Percentiles rank a stretch among this genome's conserved stretches.
phyloP scores from a whole-genome alignment of 768 basidiomycete genomes.

The Strobilomyces confusus region DNA sequence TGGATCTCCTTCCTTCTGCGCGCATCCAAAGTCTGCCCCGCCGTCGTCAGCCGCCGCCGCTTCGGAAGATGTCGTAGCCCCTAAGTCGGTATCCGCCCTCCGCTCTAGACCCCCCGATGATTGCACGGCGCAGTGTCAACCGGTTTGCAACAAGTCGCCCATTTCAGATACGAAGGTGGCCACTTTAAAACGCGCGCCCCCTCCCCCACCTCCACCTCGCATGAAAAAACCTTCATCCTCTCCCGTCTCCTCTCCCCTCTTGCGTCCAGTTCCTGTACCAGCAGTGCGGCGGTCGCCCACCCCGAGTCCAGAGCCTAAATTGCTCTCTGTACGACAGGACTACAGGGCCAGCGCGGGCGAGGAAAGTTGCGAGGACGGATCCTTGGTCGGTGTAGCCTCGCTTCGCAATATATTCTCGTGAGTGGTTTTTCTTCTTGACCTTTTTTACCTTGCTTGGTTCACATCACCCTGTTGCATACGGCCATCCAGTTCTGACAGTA shows the following conservation, averaged over 20 bases:
- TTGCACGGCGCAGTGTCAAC: slow-evolving; percentile 15
- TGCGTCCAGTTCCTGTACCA: slow-evolving; percentile 48
- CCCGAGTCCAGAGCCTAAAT: slow-evolving; percentile 19
- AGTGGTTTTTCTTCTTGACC: slow-evolving; percentile 24
- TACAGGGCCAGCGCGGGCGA: not conserved
- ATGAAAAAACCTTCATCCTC: slow-evolving; percentile 35
- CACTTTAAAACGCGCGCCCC: slow-evolving; percentile 48
- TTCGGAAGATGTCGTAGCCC: slow-evolving; percentile 17
- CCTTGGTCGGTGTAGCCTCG: slow-evolving; percentile 34
- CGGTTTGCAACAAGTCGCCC: slow-evolving; percentile 39
- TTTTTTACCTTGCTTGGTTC: not conserved
- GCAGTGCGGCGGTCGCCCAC: slow-evolving; percentile 18
- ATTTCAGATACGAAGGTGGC: slow-evolving; percentile 48
- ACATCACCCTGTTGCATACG: not conserved
- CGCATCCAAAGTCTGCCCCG: not conserved
- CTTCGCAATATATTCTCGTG: slow-evolving; percentile 47
- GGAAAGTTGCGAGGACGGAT: slow-evolving; percentile 16
- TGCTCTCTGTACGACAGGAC: not conserved
- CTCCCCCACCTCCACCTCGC: slow-evolving; percentile 49
- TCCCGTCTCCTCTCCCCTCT: slow-evolving; percentile 44
- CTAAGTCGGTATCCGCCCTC: slow-evolving; percentile 33
- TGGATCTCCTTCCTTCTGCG: slow-evolving; percentile 5
- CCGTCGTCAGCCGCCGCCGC: not conserved
- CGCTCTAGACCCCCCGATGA: slow-evolving; percentile 34
- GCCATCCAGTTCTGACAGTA: not conserved